phyloP scores from a whole-genome alignment of 2,329 filamentous ascomycete genomes.

The Chaetothyriales sp. region DNA sequence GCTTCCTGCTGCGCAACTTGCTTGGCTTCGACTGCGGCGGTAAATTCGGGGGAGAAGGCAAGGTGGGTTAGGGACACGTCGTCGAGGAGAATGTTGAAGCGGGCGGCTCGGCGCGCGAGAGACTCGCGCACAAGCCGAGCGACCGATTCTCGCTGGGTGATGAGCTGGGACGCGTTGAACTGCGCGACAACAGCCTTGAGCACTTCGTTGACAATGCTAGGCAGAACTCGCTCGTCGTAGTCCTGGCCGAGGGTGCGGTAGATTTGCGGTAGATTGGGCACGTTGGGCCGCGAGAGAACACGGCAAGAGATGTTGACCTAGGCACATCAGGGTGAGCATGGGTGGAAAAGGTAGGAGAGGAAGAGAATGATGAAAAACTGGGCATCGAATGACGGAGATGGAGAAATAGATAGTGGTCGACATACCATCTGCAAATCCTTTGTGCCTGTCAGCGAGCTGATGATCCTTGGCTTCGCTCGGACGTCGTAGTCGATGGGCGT shows the following conservation, averaged over 20 bases:
- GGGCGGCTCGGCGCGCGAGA: conserved; percentile 71
- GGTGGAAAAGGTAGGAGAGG: background rate
- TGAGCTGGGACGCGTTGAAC: conserved; percentile 96
- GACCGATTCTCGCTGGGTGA: conserved; percentile 97
- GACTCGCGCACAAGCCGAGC: conserved; percentile 84
- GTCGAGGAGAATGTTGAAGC: conserved; percentile 94
- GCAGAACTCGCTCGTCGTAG: conserved; percentile 92
- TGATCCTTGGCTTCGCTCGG: conserved; percentile 89
- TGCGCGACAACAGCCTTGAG: conserved; percentile 97
- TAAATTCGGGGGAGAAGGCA: conserved; percentile 55
- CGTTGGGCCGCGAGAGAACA: conserved; percentile 81
- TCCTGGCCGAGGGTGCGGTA: conserved; percentile 90
- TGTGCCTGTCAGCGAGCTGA: conserved; percentile 90
- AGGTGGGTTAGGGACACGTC: conserved; percentile 85
- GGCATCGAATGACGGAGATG: background rate
- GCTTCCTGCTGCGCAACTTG: conserved; percentile 75
- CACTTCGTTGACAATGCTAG: conserved; percentile 97
- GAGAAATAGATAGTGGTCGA: background rate
- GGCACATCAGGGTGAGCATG: background rate
- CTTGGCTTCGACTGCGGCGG: conserved; percentile 53
- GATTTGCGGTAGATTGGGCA: conserved; percentile 85
- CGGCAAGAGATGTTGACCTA: conserved; percentile 82
- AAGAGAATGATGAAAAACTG: background rate
- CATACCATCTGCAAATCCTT: conserved; percentile 97
- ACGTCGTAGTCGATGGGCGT: conserved; percentile 95